phyloP scores from a whole-genome alignment of 2,329 filamentous ascomycete genomes.

The Sclerotinia borealis region DNA sequence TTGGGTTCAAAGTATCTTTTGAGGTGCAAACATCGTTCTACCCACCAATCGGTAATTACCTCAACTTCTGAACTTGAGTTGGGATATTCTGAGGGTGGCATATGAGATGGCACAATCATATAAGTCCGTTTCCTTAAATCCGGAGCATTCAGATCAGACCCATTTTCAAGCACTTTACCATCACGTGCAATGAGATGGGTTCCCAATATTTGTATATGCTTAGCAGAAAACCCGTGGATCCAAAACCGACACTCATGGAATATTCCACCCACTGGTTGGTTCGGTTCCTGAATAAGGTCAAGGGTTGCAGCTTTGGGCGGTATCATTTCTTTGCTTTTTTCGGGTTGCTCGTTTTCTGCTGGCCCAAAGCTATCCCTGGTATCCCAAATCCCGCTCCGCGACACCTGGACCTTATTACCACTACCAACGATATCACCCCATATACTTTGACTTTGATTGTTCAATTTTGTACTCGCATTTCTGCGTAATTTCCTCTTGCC shows the following conservation, averaged over 20 bases:
- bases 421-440: slow-evolving; percentile 80
- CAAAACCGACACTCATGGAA: slow-evolving; percentile 39
- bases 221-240: slow-evolving; percentile 38
- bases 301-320: neutral
- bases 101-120: slow-evolving; percentile 42
- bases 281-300: slow-evolving; percentile 16
- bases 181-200: slow-evolving; percentile 34
- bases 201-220: slow-evolving; percentile 34
- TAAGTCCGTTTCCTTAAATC: slow-evolving; percentile 20
- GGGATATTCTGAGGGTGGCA: slow-evolving; percentile 28
- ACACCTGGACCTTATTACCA: slow-evolving; percentile 26
- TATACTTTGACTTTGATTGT: slow-evolving; percentile 72
- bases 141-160: slow-evolving; percentile 18
- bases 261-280: slow-evolving; percentile 30
- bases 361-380: slow-evolving; percentile 12
- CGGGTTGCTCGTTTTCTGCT: neutral
- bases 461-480: slow-evolving; percentile 78
- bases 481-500: slow-evolving; percentile 78
- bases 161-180: slow-evolving; percentile 26
- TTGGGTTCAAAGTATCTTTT: slow-evolving; percentile 65
- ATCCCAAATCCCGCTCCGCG: slow-evolving; percentile 28
- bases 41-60: slow-evolving; percentile 81
- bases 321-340: neutral
- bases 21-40: slow-evolving; percentile 79
- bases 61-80: slow-evolving; percentile 36